Evolutionary conservation across 495 filamentous ascomycete genomes (phyloP), one percentile per base, ranked within the genome.

Genomic region (Antarctomyces pellizariae): DNA sequence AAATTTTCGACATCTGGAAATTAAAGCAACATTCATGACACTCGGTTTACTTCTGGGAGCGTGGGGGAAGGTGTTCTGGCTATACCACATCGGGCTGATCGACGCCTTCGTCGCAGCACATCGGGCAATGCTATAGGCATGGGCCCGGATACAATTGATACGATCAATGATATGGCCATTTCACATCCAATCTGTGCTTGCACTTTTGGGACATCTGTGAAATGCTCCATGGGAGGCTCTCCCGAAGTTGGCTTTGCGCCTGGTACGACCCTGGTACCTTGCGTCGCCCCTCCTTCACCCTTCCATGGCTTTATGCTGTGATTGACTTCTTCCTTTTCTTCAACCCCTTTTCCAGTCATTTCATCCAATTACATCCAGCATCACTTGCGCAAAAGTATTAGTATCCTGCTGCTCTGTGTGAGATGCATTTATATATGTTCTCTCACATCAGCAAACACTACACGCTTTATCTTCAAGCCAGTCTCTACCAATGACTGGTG

Each of bases 221-320:
- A 56, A 62, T 64, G 62, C 39, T 67, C 61, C 61, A 62, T 66
- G 59, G 61, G 61, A 63, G 59, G 48, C 59, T 25, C 40, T 66
- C 61, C 61, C 58, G 61, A 66, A 66, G 55, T 48, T 48, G 43
- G 40, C 30, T 27, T 37, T 35, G 28, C 13, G 24, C 32, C 20
- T 36, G 12, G 23, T 29, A 25, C 28, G 35, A 18, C 25, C n/a
- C 19, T 22, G 19, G 19, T 12, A 32, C 23, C 31, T 26, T 28
- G 32, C 19, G 13, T 26, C n/a, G n/a, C n/a, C 11, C 11, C 6
- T 9, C 11, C 19, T 19, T 7, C 16, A 11, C 24, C 13, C 12
- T 12, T 20, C 19, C 18, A 7, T 23, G 34, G 12, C 21, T 4
- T 19, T 16, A n/a, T 12, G n/a, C n/a, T n/a, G n/a, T n/a, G n/a